phyloP scores from a whole-genome alignment of 2,329 filamentous ascomycete species.

The Didymella pomorum region DNA sequence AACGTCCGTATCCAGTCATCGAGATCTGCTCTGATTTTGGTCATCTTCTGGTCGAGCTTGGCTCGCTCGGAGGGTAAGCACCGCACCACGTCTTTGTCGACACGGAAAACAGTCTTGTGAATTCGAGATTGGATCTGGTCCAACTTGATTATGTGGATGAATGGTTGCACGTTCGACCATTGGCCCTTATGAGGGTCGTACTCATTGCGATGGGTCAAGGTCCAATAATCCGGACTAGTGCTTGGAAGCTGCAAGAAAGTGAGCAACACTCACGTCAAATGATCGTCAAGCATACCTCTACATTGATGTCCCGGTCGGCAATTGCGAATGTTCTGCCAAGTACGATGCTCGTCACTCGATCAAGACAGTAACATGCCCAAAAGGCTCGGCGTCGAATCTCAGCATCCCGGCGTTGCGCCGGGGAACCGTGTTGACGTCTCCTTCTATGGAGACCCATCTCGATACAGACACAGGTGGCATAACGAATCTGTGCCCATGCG shows the following conservation, averaged over 20 bases:
- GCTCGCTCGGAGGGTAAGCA: slow-evolving; percentile 25
- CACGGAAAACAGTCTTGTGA: slow-evolving; percentile 37
- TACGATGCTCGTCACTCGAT: slow-evolving; percentile 37
- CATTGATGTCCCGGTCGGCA: slow-evolving; percentile 39
- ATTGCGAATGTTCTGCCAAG: slow-evolving; percentile 39
- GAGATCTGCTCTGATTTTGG: slow-evolving; percentile 27
- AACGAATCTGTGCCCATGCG: slow-evolving; percentile 40
- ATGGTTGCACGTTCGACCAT: slow-evolving; percentile 38
- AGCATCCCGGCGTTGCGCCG: slow-evolving; percentile 26
- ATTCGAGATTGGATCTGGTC: slow-evolving; percentile 37
- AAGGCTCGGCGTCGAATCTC: slow-evolving; percentile 37
- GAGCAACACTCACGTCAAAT: background rate
- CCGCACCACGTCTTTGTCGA: slow-evolving; percentile 30
- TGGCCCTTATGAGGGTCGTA: slow-evolving; percentile 19
- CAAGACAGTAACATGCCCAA: slow-evolving; percentile 41
- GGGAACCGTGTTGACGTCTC: slow-evolving; percentile 27
- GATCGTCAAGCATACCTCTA: slow-evolving; percentile 28
- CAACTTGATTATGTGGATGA: slow-evolving; percentile 39
- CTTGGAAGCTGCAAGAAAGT: slow-evolving; percentile 29
- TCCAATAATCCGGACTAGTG: slow-evolving; percentile 30
- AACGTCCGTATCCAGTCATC: slow-evolving; percentile 31
- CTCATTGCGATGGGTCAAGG: slow-evolving; percentile 31
- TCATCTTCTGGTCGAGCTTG: slow-evolving; percentile 33
- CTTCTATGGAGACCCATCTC: slow-evolving; percentile 41
- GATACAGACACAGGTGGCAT: slow-evolving; percentile 38